Conservation (phyloP, 2,329 filamentous ascomycete species). For the Leptoxyphium fumago region DNA sequence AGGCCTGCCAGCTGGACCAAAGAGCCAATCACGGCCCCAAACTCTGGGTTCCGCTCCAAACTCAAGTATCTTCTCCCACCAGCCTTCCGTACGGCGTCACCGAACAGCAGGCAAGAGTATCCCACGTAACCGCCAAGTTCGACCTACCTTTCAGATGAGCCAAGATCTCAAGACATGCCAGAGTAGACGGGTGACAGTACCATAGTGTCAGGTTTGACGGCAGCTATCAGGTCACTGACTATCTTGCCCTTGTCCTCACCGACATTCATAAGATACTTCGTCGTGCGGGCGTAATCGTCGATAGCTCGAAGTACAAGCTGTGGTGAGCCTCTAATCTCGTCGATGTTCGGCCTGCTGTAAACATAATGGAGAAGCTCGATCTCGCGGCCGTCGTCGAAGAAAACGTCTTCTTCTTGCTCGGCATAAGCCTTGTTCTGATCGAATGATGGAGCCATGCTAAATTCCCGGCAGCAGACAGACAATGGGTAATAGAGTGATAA, state of each 20-base stretch:
- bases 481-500: no score
- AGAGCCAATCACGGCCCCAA: conserved; percentile 52
- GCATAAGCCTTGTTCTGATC: conserved; percentile 33
- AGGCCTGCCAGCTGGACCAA: conserved; percentile 63
- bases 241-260: conserved; percentile 61
- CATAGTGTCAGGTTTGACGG: conserved; percentile 53
- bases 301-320: conserved; percentile 51
- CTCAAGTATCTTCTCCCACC: conserved; percentile 55
- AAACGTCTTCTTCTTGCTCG: conserved; percentile 32
- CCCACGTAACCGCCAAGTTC: conserved; percentile 72
- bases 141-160: conserved; percentile 29
- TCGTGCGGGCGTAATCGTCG: conserved; percentile 50
- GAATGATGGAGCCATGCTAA: conserved; percentile 11
- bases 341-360: conserved; percentile 45
- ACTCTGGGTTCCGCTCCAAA: conserved; percentile 60
- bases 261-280: conserved; percentile 68
- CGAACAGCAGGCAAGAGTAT: conserved; percentile 68
- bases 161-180: not conserved
- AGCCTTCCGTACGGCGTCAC: conserved; percentile 45
- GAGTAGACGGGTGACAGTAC: conserved; percentile 18
- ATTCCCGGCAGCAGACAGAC: conserved; percentile 3
- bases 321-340: conserved; percentile 50
- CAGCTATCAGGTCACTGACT: conserved; percentile 51
- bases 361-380: conserved; percentile 58
- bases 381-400: conserved; percentile 55